Percentiles rank a stretch among this genome's conserved stretches.
These are phyloP conservation scores for Fusarium incarnatum DNA, from an alignment of 2,329 filamentous ascomycete species.

Conservation along the genomic window DNA sequence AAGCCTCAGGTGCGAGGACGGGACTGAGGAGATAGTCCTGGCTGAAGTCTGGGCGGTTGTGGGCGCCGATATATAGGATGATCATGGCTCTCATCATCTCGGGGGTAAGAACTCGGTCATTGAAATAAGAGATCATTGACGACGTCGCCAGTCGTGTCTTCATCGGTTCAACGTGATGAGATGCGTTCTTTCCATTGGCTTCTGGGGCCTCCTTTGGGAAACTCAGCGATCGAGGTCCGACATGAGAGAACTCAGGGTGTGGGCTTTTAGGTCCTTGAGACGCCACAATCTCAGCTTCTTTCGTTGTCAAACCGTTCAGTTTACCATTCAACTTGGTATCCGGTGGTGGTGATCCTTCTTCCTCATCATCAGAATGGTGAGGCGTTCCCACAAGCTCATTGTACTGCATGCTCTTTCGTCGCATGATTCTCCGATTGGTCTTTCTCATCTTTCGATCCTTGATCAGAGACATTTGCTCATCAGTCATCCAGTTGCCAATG, in stretches of 20 bases:
- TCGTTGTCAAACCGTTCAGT: conserved; percentile 2
- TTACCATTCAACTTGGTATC: conserved; percentile 17
- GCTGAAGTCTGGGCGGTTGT: conserved; percentile 91
- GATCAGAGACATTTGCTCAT: conserved; percentile 96
- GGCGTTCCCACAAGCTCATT: conserved; percentile 85
- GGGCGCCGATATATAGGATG: conserved; percentile 93
- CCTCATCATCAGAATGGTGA: conserved; percentile 81
- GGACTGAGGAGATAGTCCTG: conserved; percentile 93
- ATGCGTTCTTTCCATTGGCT: conserved; percentile 49
- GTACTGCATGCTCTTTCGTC: conserved; percentile 90
- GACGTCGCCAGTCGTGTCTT: conserved; percentile 92
- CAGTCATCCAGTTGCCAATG: conserved; percentile 98
- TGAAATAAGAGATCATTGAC: conserved; percentile 98
- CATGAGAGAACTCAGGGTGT: conserved; percentile 64
- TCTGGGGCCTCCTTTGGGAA: conserved; percentile 29
- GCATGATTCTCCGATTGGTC: conserved; percentile 81
- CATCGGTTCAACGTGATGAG: conserved; percentile 69
- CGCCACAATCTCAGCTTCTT: conserved; percentile 17
- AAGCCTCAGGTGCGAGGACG: conserved; percentile 84
- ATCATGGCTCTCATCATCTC: conserved; percentile 99
- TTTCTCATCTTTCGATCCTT: conserved; percentile 82
- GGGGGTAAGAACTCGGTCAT: conserved; percentile 91
- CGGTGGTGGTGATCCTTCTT: conserved; percentile 51
- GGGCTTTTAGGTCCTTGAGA: conserved; percentile 47
- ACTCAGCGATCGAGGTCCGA: conserved; percentile 54